Evolutionary conservation across 164 flowering plant genomes (phyloP).

Genomic region (Cinnamomum chago): DNA sequence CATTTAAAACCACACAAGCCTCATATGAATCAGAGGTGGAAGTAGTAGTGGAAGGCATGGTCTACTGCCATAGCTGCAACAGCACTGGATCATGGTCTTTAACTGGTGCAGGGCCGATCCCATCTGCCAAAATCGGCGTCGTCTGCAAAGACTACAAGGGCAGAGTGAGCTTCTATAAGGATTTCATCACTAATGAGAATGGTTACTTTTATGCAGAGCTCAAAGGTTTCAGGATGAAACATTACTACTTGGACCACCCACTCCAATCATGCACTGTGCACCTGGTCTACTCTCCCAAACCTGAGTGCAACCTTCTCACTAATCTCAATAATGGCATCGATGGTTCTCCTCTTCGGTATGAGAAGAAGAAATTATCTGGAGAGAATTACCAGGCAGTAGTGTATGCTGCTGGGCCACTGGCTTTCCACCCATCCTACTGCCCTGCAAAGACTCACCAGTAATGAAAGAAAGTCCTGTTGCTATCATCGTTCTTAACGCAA

Average conservation of each 20-base stretch:
- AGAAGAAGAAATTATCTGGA: slow-evolving; percentile 41
- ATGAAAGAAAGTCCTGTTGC: not conserved
- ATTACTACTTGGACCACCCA: slow-evolving; percentile 61
- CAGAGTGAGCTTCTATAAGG: slow-evolving; percentile 60
- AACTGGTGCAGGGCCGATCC: slow-evolving; percentile 48
- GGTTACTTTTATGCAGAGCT: slow-evolving; percentile 76
- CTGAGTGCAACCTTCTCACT: slow-evolving; percentile 50
- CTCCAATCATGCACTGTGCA: slow-evolving; percentile 68
- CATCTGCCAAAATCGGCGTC: slow-evolving; percentile 56
- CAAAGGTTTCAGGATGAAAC: slow-evolving; percentile 45
- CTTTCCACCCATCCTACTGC: slow-evolving; percentile 70
- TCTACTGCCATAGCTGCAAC: slow-evolving; percentile 80
- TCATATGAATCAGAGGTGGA: not conserved
- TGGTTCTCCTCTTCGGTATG: slow-evolving; percentile 63
- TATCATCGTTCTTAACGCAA: not conserved
- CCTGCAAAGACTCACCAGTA: slow-evolving; percentile 23
- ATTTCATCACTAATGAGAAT: slow-evolving; percentile 31
- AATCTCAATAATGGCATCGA: slow-evolving; percentile 53
- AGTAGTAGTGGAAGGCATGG: slow-evolving; percentile 66
- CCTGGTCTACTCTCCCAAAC: slow-evolving; percentile 62
- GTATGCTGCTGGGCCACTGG: slow-evolving; percentile 74
- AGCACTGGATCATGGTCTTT: slow-evolving; percentile 50
- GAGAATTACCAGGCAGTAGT: slow-evolving; percentile 55
- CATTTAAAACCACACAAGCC: not conserved
- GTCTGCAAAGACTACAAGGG: slow-evolving; percentile 61